Base-by-base conservation (phyloP, 495 filamentous ascomycete genomes). In the Penicillium manginii region DNA sequence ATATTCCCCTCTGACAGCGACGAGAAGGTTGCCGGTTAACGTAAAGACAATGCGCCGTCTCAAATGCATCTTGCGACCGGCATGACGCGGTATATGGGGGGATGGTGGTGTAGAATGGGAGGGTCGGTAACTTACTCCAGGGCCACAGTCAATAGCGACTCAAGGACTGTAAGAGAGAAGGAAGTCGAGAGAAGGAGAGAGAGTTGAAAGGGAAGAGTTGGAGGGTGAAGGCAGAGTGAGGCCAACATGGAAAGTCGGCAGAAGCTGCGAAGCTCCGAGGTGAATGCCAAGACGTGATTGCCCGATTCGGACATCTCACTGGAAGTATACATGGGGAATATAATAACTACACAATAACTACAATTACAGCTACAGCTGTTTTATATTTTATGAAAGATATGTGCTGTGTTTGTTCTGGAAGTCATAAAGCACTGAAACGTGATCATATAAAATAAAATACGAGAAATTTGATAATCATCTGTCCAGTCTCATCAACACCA, bases 281-380 rank as follows among this genome's bases (percentile, higher is more conserved):
- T 32, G 50, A 58, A 40, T 59, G 67, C 67, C 67, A 70, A 70
- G 67, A 63, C 59, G 35, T 52, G 31, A 9, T 19, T 62, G 48
- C 64, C 67, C 52, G 32, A 65, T 65, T 67, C 23, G 67, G 64
- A 63, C 67, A 65, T 61, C 54, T 48, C 52, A 58, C 59, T 58
- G 22, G 37, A 22, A 39, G 45, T 45, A 45, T 45, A 45, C 45
- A n/a, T n/a, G n/a, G n/a, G n/a, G n/a, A n/a, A n/a, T n/a, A n/a
- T n/a, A n/a, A n/a, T n/a, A 47, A 15, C 14, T 21, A 4, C 11
- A 33, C 11, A 33, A 33, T 11, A 37, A 37, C 14, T 37, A 37
- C 10, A 37, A n/a, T 3, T 12, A 37, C 33, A 37, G 7, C 23
- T 2, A 29, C 26, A 29, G 1, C 26, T 29, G 9, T 8, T n/a